phyloP scores from a whole-genome alignment of 768 basidiomycete genomes.

The Suillus decipiens region DNA sequence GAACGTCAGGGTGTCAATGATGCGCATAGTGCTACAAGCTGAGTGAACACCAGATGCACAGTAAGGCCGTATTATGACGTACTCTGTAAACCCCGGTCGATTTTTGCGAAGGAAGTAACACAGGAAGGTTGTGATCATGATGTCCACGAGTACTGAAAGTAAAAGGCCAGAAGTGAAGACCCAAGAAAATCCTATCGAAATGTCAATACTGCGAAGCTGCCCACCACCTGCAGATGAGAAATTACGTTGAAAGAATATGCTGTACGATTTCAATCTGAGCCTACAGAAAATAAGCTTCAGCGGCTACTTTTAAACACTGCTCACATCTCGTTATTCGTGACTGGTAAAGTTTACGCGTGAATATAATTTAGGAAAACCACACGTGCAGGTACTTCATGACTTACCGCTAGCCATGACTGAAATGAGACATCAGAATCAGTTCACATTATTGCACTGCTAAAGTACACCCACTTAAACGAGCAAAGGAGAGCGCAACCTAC shows the following conservation, averaged over 20 bases:
- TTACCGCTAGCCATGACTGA: slow-evolving; percentile 25
- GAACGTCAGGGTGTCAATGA: slow-evolving; percentile 23
- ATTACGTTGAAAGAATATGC: slow-evolving; percentile 6
- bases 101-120: slow-evolving; percentile 43
- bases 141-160: slow-evolving; percentile 47
- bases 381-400: background rate
- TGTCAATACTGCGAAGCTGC: background rate
- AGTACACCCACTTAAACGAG: slow-evolving; percentile 20
- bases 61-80: slow-evolving; percentile 5
- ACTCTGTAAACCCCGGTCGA: slow-evolving; percentile 40
- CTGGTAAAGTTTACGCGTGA: slow-evolving; percentile 14
- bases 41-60: background rate
- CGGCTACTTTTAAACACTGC: background rate
- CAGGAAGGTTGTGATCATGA: slow-evolving; percentile 46
- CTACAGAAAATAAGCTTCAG: slow-evolving; percentile 9
- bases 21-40: slow-evolving; percentile 21
- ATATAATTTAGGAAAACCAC: background rate
- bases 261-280: slow-evolving; percentile 16
- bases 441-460: background rate
- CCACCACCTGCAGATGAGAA: slow-evolving; percentile 17
- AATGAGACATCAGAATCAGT: background rate
- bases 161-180: slow-evolving; percentile 47
- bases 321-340: slow-evolving; percentile 26
- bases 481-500: slow-evolving; percentile 20
- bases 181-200: slow-evolving; percentile 15